Evolutionary conservation across 331 rosid genomes (phyloP).

Genomic region (Malus hybrid): DNA sequence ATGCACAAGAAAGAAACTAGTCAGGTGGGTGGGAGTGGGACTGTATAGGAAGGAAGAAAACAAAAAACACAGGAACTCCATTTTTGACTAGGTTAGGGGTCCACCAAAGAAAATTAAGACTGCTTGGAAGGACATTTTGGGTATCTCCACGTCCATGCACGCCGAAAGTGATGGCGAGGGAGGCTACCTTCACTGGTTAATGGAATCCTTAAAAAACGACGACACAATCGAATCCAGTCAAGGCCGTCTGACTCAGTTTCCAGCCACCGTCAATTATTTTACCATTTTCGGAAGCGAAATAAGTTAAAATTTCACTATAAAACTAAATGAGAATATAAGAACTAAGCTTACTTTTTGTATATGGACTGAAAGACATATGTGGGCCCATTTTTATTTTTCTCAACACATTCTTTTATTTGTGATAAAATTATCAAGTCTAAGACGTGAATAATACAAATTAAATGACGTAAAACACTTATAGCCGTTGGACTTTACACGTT

Average conservation of each 20-base stretch:
- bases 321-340: too few relatives aligned
- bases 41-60: background rate
- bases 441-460: too few relatives aligned
- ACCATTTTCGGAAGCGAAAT: background rate
- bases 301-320: too few relatives aligned
- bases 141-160: background rate
- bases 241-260: background rate
- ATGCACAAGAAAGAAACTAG: background rate
- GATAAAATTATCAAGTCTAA: too few relatives aligned
- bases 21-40: background rate
- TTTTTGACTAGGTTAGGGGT: background rate
- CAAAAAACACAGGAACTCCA: background rate
- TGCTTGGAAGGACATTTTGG: background rate
- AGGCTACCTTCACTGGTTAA: background rate
- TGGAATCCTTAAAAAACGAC: constrained; percentile 9
- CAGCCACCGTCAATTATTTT: background rate
- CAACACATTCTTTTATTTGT: too few relatives aligned
- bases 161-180: constrained; percentile 1
- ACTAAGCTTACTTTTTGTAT: background rate
- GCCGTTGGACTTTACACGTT: too few relatives aligned
- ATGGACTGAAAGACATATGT: too few relatives aligned
- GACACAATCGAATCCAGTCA: background rate
- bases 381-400: too few relatives aligned
- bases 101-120: background rate
- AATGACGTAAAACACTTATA: too few relatives aligned